A percentile compares a stretch with the other conserved stretches of the same genome.
Conservation (phyloP, 2,329 filamentous ascomycete species). For the Aspergillus sclerotialis region DNA sequence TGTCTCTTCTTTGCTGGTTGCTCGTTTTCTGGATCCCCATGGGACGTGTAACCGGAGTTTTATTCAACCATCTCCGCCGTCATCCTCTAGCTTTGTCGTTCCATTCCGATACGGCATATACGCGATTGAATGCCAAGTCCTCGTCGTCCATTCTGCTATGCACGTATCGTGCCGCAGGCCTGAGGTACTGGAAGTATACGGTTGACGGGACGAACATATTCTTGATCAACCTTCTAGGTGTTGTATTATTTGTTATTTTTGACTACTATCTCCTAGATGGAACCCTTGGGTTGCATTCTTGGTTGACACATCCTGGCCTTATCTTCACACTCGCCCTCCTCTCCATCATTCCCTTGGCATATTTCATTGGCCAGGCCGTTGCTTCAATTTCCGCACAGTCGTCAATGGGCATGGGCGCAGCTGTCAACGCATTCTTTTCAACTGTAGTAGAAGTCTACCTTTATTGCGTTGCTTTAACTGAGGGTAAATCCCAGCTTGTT, state of each 20-base stretch:
- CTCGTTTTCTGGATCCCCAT: conserved; percentile 97
- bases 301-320: conserved; percentile 75
- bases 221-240: conserved; percentile 88
- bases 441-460: conserved; percentile 96
- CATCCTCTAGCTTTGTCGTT: conserved; percentile 92
- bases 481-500: conserved; percentile 88
- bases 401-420: conserved; percentile 94
- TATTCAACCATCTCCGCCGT: conserved; percentile 85
- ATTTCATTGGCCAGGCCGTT: conserved; percentile 97
- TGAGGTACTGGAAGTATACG: conserved; percentile 99
- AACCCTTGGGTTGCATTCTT: conserved; percentile 60
- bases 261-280: conserved; percentile 78
- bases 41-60: conserved; percentile 85
- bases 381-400: conserved; percentile 98
- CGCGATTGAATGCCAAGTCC: conserved; percentile 62
- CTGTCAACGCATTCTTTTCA: conserved; percentile 96
- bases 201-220: conserved; percentile 98
- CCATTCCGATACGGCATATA: conserved; percentile 73
- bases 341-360: conserved; percentile 92
- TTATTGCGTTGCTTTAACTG: conserved; percentile 86
- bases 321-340: conserved; percentile 77
- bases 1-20: conserved; percentile 88
- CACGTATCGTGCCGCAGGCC: conserved; percentile 90
- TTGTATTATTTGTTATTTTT: conserved; percentile 91
- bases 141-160: conserved; percentile 86